These are phyloP conservation scores for Daldinia eschscholtzii DNA, from an alignment of 2,329 filamentous ascomycete species.

Conservation along the genomic window DNA sequence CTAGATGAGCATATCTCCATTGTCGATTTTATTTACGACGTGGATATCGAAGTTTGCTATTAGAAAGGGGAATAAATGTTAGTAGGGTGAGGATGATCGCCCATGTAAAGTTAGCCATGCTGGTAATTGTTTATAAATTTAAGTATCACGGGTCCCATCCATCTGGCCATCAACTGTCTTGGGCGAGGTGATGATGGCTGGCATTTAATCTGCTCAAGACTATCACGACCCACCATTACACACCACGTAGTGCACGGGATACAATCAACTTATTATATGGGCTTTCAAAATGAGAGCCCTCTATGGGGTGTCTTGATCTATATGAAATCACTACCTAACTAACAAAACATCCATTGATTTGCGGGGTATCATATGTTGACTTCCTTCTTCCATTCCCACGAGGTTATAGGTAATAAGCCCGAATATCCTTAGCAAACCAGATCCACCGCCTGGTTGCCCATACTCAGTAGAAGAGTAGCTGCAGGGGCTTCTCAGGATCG, in stretches of 20 bases:
- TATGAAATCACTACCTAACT: not conserved
- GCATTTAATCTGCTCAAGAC: not conserved
- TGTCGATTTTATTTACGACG: constrained; percentile 26
- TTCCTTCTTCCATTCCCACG: constrained; percentile 3
- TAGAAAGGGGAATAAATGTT: constrained; percentile 23
- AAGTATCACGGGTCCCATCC: constrained; percentile 24
- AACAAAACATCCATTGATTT: constrained; percentile 14
- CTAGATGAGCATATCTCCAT: constrained; percentile 31
- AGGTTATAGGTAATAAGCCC: not conserved
- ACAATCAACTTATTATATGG: not conserved
- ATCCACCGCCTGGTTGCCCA: not conserved
- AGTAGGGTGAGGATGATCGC: constrained; percentile 21
- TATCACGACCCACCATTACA: not conserved
- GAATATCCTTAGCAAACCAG: too few species aligned
- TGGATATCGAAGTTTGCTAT: constrained; percentile 23
- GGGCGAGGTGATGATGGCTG: not conserved
- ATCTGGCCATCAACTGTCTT: not conserved
- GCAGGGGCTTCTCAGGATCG: constrained; percentile 68
- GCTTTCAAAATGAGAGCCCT: not conserved
- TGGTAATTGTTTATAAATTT: constrained; percentile 30
- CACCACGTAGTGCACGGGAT: not conserved
- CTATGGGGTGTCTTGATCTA: not conserved
- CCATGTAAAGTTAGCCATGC: constrained; percentile 25
- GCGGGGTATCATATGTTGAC: constrained; percentile 34
- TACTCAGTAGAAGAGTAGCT: constrained; percentile 73